Conservation (phyloP, 192 early-diverging fungal species). For the Backusella mclennaniae region DNA sequence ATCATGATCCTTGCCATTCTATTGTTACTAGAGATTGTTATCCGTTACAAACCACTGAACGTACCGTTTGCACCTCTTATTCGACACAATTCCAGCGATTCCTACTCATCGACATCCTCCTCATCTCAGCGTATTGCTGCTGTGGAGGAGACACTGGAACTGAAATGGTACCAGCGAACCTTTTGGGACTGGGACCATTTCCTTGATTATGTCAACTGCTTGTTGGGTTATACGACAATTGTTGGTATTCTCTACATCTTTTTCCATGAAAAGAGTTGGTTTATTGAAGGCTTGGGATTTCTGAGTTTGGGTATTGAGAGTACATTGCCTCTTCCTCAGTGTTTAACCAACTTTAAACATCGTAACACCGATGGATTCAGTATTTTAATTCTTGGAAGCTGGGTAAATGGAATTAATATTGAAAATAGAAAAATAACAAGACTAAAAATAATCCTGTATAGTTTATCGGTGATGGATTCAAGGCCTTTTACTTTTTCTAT, state of each 20-base stretch:
- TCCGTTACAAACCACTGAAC: slow-evolving; percentile 39
- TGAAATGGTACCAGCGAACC: slow-evolving; percentile 6
- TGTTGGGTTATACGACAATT: slow-evolving; percentile 20
- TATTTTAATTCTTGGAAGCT: slow-evolving; percentile 28
- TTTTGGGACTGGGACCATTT: slow-evolving; percentile 47
- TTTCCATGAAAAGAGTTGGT: slow-evolving; percentile 19
- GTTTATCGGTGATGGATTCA: slow-evolving; percentile 58
- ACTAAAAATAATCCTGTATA: background rate
- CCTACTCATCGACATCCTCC: background rate
- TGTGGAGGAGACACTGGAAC: background rate
- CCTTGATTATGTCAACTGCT: slow-evolving; percentile 37
- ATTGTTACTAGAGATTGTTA: slow-evolving; percentile 46
- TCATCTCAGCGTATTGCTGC: slow-evolving; percentile 13
- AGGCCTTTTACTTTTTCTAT: slow-evolving; percentile 54
- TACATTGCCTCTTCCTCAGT: slow-evolving; percentile 61
- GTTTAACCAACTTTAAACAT: slow-evolving; percentile 41
- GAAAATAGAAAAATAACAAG: background rate
- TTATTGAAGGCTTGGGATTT: slow-evolving; percentile 39
- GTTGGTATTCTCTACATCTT: slow-evolving; percentile 28
- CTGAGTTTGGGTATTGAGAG: slow-evolving; percentile 53
- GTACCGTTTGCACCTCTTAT: background rate
- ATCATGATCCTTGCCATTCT: slow-evolving; percentile 55
- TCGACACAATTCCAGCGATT: background rate
- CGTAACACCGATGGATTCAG: slow-evolving; percentile 53
- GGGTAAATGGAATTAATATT: slow-evolving; percentile 26